Evolutionary conservation across 2,329 filamentous ascomycete species (phyloP), one percentile per base, ranked within the genome.

Genomic region (Samsoniella hepiali): DNA sequence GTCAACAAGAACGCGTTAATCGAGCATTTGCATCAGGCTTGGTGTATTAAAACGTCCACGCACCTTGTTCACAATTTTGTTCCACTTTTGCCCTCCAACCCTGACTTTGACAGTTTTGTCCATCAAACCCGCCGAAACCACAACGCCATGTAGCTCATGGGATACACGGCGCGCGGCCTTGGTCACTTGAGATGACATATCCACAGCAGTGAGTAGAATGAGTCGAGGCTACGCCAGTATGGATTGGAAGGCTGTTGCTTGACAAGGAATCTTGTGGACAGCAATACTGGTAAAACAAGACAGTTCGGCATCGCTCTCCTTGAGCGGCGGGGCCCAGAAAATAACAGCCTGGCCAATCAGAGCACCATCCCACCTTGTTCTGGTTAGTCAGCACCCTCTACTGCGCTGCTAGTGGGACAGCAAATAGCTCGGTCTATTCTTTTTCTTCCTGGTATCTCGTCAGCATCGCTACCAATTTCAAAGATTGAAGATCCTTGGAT

Each of bases 51-150:
- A 40, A 42, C 22, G 22, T 57, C 2, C 7, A 65, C 73, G 61
- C 73, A 91, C 90, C 82, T 94, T 94, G 73, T 87, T 82, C 62
- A 94, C 84, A 66, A 83, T 81, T 64, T 82, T 83, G 73, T 93
- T 90, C 88, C 89, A 94, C 72, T 85, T 83, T 72, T 88, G 85
- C 15, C 82, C 84, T 58, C 89, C 88, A 15, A 93, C 82, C 68
- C 87, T 85, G 66, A 93, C 91, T 76, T 91, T 93, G 63, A 93
- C 89, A 3, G 90, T 93, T 76, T 88, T 91, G 64, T 86, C 78
- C 88, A 93, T 93, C 64, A 88, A 82, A 27, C 91, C 91, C 7
- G 90, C 87, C 49, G 90, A 91, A 57, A 93, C 85, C 31, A 94
- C 91, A 47, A 94, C 85, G 66, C 89, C 90, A 65, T 82, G 81